Percentiles rank a stretch among this genome's conserved stretches.
These are phyloP conservation scores for Colletotrichum tanaceti DNA, from an alignment of 2,329 filamentous ascomycete genomes.

Conservation along the genomic window DNA sequence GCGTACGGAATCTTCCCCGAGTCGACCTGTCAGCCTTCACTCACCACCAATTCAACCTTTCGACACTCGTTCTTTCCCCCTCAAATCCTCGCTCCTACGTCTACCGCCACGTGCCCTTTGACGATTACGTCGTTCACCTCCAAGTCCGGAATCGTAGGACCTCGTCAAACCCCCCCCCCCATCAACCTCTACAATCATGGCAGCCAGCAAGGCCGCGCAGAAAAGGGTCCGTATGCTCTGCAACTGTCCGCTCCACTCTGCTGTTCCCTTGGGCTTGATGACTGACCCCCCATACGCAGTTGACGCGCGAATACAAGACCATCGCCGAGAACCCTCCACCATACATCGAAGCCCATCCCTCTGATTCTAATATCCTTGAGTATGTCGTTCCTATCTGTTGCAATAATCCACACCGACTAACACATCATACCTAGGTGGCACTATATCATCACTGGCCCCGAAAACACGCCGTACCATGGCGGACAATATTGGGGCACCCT, in stretches of 20 bases:
- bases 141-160: background rate
- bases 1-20: background rate
- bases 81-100: slow-evolving; percentile 40
- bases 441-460: slow-evolving; percentile 94
- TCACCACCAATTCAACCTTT: slow-evolving; percentile 7
- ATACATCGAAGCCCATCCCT: slow-evolving; percentile 89
- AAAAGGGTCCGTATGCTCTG: slow-evolving; percentile 68
- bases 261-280: background rate
- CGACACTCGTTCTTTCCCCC: slow-evolving; percentile 34
- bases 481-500: slow-evolving; percentile 99
- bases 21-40: background rate
- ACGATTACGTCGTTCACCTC: slow-evolving; percentile 40
- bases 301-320: slow-evolving; percentile 72
- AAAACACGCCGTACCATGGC: slow-evolving; percentile 91
- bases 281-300: slow-evolving; percentile 52
- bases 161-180: background rate
- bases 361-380: slow-evolving; percentile 92
- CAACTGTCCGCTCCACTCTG: background rate
- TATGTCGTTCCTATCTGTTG: slow-evolving; percentile 52
- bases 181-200: slow-evolving; percentile 61
- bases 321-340: slow-evolving; percentile 82
- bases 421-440: slow-evolving; percentile 74
- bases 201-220: slow-evolving; percentile 74
- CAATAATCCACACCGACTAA: slow-evolving; percentile 21
- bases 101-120: slow-evolving; percentile 24